phyloP scores from a whole-genome alignment of 1,139 yeast species.

The Zygosaccharomyces sapae region DNA sequence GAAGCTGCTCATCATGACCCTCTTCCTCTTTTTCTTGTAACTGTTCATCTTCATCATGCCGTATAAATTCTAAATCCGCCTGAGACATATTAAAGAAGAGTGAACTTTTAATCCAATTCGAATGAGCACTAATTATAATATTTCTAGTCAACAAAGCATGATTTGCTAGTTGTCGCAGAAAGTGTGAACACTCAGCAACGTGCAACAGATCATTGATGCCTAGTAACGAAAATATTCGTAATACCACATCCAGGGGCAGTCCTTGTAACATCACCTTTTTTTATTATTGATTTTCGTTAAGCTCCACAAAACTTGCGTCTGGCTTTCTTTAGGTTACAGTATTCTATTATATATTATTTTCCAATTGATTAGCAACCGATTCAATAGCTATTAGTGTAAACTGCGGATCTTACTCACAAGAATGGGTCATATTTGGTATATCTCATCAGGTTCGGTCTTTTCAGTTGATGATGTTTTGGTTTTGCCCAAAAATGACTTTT shows the following conservation, averaged over 20 bases:
- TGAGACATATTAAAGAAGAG: slow-evolving; percentile 3
- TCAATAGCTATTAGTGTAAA: background rate
- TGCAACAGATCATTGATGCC: slow-evolving; percentile 25
- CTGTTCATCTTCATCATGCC: background rate
- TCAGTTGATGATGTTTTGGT: slow-evolving; percentile 8
- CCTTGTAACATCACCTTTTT: slow-evolving; percentile 8
- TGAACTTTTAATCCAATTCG: slow-evolving; percentile 1
- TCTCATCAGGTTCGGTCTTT: background rate
- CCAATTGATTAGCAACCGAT: slow-evolving; percentile 4
- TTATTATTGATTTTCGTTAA: background rate
- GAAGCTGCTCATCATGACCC: background rate
- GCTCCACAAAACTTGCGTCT: slow-evolving; percentile 4
- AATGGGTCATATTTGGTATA: background rate
- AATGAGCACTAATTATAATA: slow-evolving; percentile 8
- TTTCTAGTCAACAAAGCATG: slow-evolving; percentile 24
- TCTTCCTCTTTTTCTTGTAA: background rate
- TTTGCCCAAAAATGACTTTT: slow-evolving; percentile 7
- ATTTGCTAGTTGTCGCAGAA: slow-evolving; percentile 27
- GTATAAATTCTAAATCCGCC: background rate
- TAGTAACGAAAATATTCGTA: slow-evolving; percentile 26
- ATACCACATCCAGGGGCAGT: slow-evolving; percentile 28
- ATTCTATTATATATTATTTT: background rate
- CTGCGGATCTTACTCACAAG: background rate
- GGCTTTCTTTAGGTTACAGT: background rate
- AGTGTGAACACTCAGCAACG: slow-evolving; percentile 25